Evolutionary conservation across 768 basidiomycete genomes (phyloP).

Genomic region (Lactifluus piperatus): DNA sequence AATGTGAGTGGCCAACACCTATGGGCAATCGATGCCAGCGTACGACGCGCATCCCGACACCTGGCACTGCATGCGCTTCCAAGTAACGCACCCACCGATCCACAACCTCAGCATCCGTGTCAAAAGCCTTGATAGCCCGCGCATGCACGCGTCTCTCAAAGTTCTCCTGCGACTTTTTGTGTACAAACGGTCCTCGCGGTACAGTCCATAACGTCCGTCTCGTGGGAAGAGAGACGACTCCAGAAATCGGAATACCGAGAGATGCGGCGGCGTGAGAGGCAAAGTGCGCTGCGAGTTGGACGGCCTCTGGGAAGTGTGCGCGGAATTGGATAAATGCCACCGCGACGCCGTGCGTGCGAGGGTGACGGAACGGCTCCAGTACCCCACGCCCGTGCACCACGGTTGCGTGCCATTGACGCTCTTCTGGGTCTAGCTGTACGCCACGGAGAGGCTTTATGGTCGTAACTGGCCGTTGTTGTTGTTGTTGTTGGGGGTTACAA

Average conservation of each 20-base stretch:
- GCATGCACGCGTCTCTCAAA: slow-evolving; percentile 82
- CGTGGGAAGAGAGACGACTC: slow-evolving; percentile 57
- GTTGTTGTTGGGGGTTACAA: background rate
- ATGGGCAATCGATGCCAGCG: slow-evolving; percentile 62
- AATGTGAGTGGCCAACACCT: slow-evolving; percentile 38
- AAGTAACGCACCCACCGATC: slow-evolving; percentile 77
- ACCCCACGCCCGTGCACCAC: slow-evolving; percentile 55
- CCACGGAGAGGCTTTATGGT: slow-evolving; percentile 1
- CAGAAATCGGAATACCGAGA: slow-evolving; percentile 70
- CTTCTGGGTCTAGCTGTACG: slow-evolving; percentile 21
- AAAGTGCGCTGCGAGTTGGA: slow-evolving; percentile 80
- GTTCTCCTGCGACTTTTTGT: slow-evolving; percentile 95
- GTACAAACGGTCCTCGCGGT: slow-evolving; percentile 72
- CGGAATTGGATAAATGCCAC: slow-evolving; percentile 80
- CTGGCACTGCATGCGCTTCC: slow-evolving; percentile 62
- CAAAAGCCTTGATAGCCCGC: slow-evolving; percentile 84
- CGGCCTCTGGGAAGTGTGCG: slow-evolving; percentile 54
- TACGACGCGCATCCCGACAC: slow-evolving; percentile 80
- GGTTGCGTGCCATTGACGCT: slow-evolving; percentile 40
- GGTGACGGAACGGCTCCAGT: slow-evolving; percentile 46
- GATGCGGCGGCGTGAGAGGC: slow-evolving; percentile 77
- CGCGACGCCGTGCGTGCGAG: slow-evolving; percentile 59
- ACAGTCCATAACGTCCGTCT: slow-evolving; percentile 82
- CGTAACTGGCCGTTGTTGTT: background rate
- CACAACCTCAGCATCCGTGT: slow-evolving; percentile 71